These are phyloP conservation scores for Dunaliella primolecta DNA, from an alignment of 139 green algal genomes.

Conservation along the genomic window DNA sequence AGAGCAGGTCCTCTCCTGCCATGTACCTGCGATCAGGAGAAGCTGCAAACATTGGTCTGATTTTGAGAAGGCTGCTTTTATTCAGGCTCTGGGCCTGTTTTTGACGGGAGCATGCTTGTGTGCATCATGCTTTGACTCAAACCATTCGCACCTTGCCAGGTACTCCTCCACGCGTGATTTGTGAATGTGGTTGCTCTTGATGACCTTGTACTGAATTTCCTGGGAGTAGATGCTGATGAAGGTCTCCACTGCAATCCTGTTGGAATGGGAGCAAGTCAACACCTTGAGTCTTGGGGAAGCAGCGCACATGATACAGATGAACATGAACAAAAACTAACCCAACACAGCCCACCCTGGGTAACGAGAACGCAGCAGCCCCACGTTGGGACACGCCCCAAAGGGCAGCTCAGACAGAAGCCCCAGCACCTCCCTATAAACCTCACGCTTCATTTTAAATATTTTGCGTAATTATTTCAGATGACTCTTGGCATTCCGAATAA, in stretches of 20 bases:
- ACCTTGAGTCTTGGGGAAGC: too few relatives aligned
- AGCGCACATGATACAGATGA: too few relatives aligned
- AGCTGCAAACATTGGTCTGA: background rate
- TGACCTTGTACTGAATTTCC: slow-evolving; percentile 64
- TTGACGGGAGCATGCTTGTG: background rate
- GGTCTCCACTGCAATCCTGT: slow-evolving; percentile 52
- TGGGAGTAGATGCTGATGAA: slow-evolving; percentile 64
- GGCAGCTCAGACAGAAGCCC: slow-evolving; percentile 11
- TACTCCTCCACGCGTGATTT: slow-evolving; percentile 37
- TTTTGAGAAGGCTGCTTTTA: background rate
- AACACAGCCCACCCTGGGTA: slow-evolving; percentile 15
- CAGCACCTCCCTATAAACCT: background rate
- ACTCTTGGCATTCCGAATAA: too few relatives aligned
- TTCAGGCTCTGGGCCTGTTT: background rate
- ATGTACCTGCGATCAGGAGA: slow-evolving; percentile 33
- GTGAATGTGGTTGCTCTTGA: slow-evolving; percentile 57
- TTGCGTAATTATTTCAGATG: too few relatives aligned
- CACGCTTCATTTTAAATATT: background rate
- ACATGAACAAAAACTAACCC: too few relatives aligned
- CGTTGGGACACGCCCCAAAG: slow-evolving; percentile 12
- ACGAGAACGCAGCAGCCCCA: background rate
- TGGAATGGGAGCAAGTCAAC: too few relatives aligned
- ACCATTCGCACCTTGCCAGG: slow-evolving; percentile 38
- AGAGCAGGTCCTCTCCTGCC: slow-evolving; percentile 61
- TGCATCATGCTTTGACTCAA: too few relatives aligned